phyloP scores from a whole-genome alignment of 768 basidiomycete genomes.

The Phlegmacium glaucopus region DNA sequence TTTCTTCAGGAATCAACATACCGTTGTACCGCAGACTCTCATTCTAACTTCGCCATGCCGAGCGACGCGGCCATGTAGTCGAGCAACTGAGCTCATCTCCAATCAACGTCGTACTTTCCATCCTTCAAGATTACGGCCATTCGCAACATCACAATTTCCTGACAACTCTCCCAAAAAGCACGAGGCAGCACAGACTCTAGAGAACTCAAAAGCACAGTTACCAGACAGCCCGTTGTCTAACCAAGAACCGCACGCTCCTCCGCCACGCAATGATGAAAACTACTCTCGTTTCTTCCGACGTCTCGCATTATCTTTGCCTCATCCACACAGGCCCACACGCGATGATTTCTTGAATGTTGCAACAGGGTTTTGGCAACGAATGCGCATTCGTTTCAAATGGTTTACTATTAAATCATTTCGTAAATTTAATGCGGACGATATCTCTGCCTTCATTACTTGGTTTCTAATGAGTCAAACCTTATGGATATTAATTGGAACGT shows the following conservation, averaged over 20 bases:
- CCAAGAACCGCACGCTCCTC: conserved; percentile 8
- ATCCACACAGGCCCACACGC: conserved; percentile 73
- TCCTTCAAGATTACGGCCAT: not conserved
- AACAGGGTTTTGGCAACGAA: conserved; percentile 86
- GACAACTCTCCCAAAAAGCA: conserved; percentile 8
- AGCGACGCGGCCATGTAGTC: not conserved
- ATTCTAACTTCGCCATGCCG: not conserved
- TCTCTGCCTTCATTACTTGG: conserved; percentile 95
- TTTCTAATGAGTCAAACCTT: conserved; percentile 93
- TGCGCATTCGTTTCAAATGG: conserved; percentile 95
- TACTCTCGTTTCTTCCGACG: conserved; percentile 80
- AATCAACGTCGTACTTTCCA: not conserved
- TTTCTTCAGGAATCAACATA: conserved; percentile 48
- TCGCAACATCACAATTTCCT: conserved; percentile 5
- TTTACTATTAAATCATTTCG: conserved; percentile 93
- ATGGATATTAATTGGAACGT: conserved; percentile 96
- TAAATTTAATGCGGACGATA: conserved; percentile 93
- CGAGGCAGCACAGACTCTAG: conserved; percentile 11
- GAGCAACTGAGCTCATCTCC: not conserved
- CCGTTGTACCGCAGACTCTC: conserved; percentile 12
- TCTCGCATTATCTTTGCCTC: conserved; percentile 76
- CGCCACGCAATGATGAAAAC: conserved; percentile 46
- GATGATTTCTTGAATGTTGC: conserved; percentile 89
- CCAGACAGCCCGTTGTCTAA: conserved; percentile 1
- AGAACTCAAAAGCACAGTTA: not conserved